Evolutionary conservation across 139 green algal genomes (phyloP).

Genomic region (Chlamydomonas incerta): DNA sequence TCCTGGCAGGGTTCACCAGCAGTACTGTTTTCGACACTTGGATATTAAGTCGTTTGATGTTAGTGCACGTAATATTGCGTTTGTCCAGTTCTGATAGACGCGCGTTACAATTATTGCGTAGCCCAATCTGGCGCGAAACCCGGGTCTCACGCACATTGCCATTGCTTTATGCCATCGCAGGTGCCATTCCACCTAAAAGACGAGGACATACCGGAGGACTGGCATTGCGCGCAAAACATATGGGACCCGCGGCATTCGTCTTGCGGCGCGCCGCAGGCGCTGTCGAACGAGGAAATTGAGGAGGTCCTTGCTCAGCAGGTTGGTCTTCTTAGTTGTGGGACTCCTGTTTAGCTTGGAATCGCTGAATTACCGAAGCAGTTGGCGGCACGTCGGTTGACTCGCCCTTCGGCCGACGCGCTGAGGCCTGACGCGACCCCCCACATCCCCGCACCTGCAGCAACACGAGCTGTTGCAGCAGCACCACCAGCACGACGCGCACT

Average conservation of each 20-base stretch:
- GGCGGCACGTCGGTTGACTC: too few species aligned
- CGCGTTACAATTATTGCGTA: too few species aligned
- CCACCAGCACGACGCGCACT: slow-evolving; percentile 16
- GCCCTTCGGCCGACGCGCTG: too few species aligned
- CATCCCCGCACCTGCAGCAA: background rate
- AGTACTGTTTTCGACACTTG: too few species aligned
- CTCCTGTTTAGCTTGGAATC: too few species aligned
- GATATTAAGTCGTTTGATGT: background rate
- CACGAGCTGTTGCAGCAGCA: slow-evolving; percentile 32
- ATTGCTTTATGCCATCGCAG: slow-evolving; percentile 41
- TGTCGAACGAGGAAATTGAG: slow-evolving; percentile 82
- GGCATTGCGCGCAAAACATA: slow-evolving; percentile 80
- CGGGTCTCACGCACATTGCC: background rate
- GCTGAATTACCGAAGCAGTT: background rate
- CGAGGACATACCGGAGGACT: slow-evolving; percentile 79
- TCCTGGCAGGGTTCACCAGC: too few species aligned
- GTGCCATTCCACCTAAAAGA: slow-evolving; percentile 80
- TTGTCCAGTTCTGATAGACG: too few species aligned
- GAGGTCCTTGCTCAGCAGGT: slow-evolving; percentile 70
- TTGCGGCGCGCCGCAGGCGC: slow-evolving; percentile 74
- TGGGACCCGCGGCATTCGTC: slow-evolving; percentile 73
- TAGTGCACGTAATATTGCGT: too few species aligned
- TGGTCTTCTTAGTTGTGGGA: too few species aligned
- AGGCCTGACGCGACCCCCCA: too few species aligned
- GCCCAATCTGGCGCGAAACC: too few species aligned